These are phyloP conservation scores for Rhododendron griersonianum DNA, from an alignment of 148 eudicot species.

Conservation along the genomic window DNA sequence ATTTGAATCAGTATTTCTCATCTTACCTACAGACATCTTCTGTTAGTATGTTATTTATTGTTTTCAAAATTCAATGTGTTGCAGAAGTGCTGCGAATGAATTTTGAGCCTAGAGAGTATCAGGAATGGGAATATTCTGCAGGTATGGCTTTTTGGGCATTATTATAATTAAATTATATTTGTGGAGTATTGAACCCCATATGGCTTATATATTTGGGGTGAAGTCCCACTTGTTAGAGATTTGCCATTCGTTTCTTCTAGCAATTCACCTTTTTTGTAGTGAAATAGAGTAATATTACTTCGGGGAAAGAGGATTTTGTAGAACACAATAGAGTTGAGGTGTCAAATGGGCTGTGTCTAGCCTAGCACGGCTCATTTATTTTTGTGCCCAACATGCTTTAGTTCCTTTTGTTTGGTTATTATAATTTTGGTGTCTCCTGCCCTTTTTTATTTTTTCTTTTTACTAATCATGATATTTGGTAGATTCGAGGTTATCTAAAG, in stretches of 20 bases:
- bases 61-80: slow-evolving; percentile 8
- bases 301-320: not conserved
- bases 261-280: not conserved
- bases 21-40: not conserved
- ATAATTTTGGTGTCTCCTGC: not conserved
- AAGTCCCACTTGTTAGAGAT: not conserved
- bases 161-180: not conserved
- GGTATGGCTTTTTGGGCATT: slow-evolving; percentile 33
- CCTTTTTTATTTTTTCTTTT: not conserved
- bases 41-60: not conserved
- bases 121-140: slow-evolving; percentile 48
- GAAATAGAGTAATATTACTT: not conserved
- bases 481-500: not conserved
- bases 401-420: not conserved
- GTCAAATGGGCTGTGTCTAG: not conserved
- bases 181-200: not conserved
- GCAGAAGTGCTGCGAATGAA: slow-evolving; percentile 68
- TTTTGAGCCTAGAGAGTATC: slow-evolving; percentile 55
- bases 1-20: not conserved
- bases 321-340: not conserved
- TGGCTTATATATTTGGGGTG: not conserved
- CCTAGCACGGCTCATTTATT: not conserved
- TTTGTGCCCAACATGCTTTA: not conserved
- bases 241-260: not conserved
- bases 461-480: not conserved